A percentile compares a stretch with the other conserved stretches of the same genome.
Evolutionary conservation across 306 rosid genomes (phyloP).

Genomic region (Carpinus fangiana): DNA sequence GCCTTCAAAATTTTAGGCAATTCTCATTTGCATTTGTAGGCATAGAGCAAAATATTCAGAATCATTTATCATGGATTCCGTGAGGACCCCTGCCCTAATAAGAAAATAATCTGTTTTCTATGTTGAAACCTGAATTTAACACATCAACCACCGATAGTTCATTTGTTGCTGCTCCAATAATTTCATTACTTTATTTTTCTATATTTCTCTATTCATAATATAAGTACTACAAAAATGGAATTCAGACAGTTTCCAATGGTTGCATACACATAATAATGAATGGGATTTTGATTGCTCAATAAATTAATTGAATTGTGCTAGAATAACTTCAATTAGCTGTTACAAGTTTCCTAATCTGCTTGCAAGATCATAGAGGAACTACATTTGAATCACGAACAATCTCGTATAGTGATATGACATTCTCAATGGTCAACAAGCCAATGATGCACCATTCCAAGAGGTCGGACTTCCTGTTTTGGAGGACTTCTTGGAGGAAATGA

Average conservation of each 20-base stretch:
- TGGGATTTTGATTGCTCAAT: conserved; percentile 19
- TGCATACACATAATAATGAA: conserved; percentile 6
- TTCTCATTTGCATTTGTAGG: not conserved
- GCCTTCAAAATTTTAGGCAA: not conserved
- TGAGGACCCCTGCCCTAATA: not conserved
- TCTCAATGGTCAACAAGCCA: conserved; percentile 79
- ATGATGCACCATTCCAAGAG: conserved; percentile 97
- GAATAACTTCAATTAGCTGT: conserved; percentile 23
- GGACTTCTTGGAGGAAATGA: conserved; percentile 95
- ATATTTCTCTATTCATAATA: not conserved
- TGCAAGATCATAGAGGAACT: conserved; percentile 28
- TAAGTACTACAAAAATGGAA: not conserved
- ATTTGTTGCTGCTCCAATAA: not conserved
- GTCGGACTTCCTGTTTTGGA: conserved; percentile 94
- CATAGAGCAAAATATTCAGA: not conserved
- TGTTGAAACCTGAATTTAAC: not conserved
- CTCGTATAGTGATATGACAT: conserved; percentile 76
- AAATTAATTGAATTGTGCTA: conserved; percentile 28
- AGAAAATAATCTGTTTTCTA: not conserved
- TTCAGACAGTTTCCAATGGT: not conserved
- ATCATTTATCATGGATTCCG: not conserved
- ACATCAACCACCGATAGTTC: not conserved
- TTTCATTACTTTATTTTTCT: not conserved
- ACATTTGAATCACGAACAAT: conserved; percentile 65
- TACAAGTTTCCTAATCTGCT: conserved; percentile 25